These are phyloP conservation scores for Aureobasidium sp. DNA, from an alignment of 2,329 filamentous ascomycete genomes.

Conservation along the genomic window DNA sequence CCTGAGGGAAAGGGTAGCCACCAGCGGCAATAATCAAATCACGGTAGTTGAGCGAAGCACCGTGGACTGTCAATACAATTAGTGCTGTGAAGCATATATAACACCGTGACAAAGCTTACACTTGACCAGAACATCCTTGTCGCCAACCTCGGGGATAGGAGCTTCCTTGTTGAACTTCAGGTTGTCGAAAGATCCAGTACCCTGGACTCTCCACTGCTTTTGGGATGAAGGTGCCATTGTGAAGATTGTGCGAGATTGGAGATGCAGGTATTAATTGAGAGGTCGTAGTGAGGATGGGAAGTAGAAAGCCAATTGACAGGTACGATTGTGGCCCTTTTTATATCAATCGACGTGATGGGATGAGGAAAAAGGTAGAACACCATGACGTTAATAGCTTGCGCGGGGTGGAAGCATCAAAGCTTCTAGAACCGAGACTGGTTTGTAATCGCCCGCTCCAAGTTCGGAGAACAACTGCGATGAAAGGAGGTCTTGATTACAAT, in stretches of 20 bases:
- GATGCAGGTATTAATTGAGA: neutral
- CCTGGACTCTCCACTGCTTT: constrained; percentile 51
- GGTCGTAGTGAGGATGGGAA: neutral
- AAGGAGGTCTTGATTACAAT: constrained; percentile 8
- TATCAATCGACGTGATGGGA: neutral
- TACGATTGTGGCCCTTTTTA: neutral
- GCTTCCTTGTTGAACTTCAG: constrained; percentile 49
- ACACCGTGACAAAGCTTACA: constrained; percentile 26
- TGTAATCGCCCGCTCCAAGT: constrained; percentile 11
- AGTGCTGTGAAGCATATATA: constrained; percentile 9
- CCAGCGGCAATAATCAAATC: constrained; percentile 43
- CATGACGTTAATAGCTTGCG: constrained; percentile 11
- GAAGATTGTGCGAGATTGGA: neutral
- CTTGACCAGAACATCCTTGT: constrained; percentile 66
- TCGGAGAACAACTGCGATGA: neutral
- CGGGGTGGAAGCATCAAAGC: constrained; percentile 10
- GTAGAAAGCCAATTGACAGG: neutral
- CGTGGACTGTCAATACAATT: constrained; percentile 33
- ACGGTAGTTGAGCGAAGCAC: constrained; percentile 43
- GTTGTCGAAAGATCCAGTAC: constrained; percentile 52
- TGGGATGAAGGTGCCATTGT: constrained; percentile 39
- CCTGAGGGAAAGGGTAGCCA: constrained; percentile 38
- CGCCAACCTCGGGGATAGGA: constrained; percentile 54
- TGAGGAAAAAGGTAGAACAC: constrained; percentile 5
- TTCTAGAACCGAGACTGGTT: constrained; percentile 11